Evolutionary conservation across 352 stramenopile genomes (phyloP).

Genomic region (Globisporangium megalacanthum): DNA sequence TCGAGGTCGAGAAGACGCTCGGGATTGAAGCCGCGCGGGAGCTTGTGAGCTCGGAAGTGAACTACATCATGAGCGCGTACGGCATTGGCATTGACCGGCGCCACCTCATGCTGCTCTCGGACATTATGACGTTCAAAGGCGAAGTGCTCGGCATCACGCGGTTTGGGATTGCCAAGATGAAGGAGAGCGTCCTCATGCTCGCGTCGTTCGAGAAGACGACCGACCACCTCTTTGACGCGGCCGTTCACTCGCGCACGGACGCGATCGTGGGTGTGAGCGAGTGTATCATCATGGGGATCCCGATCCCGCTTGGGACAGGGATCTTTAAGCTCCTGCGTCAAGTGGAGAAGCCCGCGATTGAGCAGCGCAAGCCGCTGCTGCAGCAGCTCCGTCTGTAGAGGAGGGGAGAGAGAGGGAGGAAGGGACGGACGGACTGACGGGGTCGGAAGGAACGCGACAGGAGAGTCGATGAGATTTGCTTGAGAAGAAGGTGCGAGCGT

Average conservation of each 20-base stretch:
- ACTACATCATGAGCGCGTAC: slow-evolving; percentile 99
- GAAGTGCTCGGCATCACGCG: slow-evolving; percentile 89
- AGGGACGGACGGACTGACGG: not conserved
- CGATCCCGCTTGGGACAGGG: slow-evolving; percentile 97
- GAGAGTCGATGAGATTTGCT: too few relatives aligned
- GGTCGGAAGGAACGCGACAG: not conserved
- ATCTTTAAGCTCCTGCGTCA: slow-evolving; percentile 95
- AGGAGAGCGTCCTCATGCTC: slow-evolving; percentile 99
- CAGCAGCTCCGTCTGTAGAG: slow-evolving; percentile 23
- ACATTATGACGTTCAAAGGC: slow-evolving; percentile 99
- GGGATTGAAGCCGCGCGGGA: slow-evolving; percentile 98
- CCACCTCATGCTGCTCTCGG: slow-evolving; percentile 98
- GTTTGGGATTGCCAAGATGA: slow-evolving; percentile 99
- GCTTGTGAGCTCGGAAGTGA: slow-evolving; percentile 97
- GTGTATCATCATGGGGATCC: slow-evolving; percentile 99
- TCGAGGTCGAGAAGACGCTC: slow-evolving; percentile 95
- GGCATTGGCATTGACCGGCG: slow-evolving; percentile 98
- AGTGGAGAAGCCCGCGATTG: slow-evolving; percentile 67
- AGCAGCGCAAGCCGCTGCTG: slow-evolving; percentile 58
- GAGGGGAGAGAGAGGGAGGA: not conserved
- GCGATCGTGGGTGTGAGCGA: slow-evolving; percentile 98
- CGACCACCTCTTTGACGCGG: slow-evolving; percentile 99
- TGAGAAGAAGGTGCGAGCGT: too few relatives aligned
- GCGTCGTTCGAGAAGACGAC: slow-evolving; percentile 99
- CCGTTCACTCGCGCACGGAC: slow-evolving; percentile 96